Percentiles rank a stretch among this genome's conserved stretches.
Evolutionary conservation across 257 asterid species (phyloP).

Genomic region (Solanum dulcamara): DNA sequence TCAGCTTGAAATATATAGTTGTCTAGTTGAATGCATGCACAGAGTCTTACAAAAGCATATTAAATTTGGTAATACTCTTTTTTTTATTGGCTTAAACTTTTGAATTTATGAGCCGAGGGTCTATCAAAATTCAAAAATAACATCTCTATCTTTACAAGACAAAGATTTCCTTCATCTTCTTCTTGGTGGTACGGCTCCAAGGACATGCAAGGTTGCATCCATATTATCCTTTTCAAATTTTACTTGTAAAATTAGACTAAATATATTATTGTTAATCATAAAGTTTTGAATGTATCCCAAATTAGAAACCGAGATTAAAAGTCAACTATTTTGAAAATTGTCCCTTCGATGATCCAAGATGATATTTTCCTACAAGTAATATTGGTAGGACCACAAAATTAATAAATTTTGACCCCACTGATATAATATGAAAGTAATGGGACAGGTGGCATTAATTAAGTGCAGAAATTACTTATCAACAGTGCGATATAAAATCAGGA

Average conservation of each 20-base stretch:
- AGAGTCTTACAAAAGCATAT: not conserved
- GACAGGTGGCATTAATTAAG: not conserved
- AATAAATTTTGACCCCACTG: not conserved
- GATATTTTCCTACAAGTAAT: not conserved
- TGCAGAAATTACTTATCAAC: not conserved
- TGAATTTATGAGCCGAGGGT: not conserved
- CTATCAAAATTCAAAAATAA: no score
- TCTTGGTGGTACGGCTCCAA: no score
- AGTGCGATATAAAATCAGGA: not conserved
- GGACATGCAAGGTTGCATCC: not conserved
- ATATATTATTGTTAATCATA: not conserved
- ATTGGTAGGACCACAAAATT: not conserved
- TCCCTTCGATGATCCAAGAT: not conserved
- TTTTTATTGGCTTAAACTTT: not conserved
- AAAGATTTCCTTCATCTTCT: no score
- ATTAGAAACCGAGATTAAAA: not conserved
- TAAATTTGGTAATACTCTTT: no score
- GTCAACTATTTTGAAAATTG: not conserved
- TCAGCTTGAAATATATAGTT: not conserved
- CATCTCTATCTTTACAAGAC: no score
- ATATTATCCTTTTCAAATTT: rapidly evolving
- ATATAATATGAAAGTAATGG: not conserved
- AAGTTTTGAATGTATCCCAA: not conserved
- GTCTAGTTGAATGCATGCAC: not conserved
- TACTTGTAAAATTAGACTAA: not conserved